Evolutionary conservation across 805 yeast genomes (phyloP), one percentile per base, ranked within the genome.

Genomic region (Saccharomycopsis lassenensis): DNA sequence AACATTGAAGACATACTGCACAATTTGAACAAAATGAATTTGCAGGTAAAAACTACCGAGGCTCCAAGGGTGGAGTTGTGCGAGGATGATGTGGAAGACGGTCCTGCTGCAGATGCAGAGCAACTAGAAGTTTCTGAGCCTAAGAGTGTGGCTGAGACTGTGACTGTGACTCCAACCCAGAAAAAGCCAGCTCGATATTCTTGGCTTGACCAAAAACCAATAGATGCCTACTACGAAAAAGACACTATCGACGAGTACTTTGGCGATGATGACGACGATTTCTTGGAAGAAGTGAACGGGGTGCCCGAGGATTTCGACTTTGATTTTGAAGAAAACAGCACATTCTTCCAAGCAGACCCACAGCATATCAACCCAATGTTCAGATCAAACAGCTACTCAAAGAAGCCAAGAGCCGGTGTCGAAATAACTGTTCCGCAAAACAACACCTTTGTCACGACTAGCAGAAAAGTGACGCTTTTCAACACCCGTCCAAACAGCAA

Each of bases 261-360:
- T 32, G 40, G 23, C 11, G 34, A 33, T 31, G 44, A 36, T 15
- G 21, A 10, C 5, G 56, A 52, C 28, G 49, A 55, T 2, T 29
- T 55, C 38, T 37, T 60, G 11, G 63, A 59, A 40, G 64, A 60
- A 39, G 48, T 58, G 20, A 60, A 60, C 32, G 46, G 44, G 23
- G 38, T 59, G 4, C 63, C 63, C 1, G 63, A 57, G 35, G 65
- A 59, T 38, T 58, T 41, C 35, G 62, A 56, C 5, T 50, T 50
- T 41, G 51, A 49, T 3, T 29, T 31, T 16, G 43, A 39, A 24
- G 27, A n/a, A 31, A 25, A 10, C 19, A 17, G 3, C 12, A 24
- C 22, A 11, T 34, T 22, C 5, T 32, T 17, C 27, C 33, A 12
- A 18, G 5, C 23, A 7, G 36, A 31, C 7, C 12, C 16, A 7